These are phyloP conservation scores for Sonneratia alba DNA, from an alignment of 345 rosid species.

Conservation along the genomic window DNA sequence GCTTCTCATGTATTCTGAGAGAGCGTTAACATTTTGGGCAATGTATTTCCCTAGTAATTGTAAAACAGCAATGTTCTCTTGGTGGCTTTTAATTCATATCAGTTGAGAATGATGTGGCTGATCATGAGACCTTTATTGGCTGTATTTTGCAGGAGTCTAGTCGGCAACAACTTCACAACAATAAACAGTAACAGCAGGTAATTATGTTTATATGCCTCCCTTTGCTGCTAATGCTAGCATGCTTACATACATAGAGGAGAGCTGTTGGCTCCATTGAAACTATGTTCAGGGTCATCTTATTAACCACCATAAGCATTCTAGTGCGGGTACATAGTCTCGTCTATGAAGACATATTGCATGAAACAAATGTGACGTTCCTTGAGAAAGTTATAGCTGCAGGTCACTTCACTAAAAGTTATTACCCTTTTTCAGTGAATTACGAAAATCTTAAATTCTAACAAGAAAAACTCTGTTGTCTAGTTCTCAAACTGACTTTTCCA, in stretches of 20 bases:
- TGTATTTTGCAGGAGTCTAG: constrained; percentile 46
- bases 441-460: no score
- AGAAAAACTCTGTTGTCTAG: no score
- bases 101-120: constrained; percentile 8
- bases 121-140: constrained; percentile 1
- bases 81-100: background rate
- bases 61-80: background rate
- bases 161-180: constrained; percentile 60
- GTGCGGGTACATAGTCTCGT: no score
- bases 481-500: no score
- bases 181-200: constrained; percentile 36
- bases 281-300: background rate
- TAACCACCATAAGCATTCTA: no score
- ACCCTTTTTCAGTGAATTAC: no score
- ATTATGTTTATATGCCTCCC: constrained; percentile 1
- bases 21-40: background rate
- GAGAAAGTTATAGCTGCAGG: no score
- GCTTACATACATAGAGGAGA: background rate
- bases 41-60: background rate
- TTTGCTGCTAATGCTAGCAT: constrained; percentile 3
- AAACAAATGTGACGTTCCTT: no score
- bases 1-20: background rate
- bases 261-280: background rate
- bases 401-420: no score
- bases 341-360: no score